Evolutionary conservation across 176 grass and related monocot genomes (phyloP).

Genomic region (Elaeis guineensis): DNA sequence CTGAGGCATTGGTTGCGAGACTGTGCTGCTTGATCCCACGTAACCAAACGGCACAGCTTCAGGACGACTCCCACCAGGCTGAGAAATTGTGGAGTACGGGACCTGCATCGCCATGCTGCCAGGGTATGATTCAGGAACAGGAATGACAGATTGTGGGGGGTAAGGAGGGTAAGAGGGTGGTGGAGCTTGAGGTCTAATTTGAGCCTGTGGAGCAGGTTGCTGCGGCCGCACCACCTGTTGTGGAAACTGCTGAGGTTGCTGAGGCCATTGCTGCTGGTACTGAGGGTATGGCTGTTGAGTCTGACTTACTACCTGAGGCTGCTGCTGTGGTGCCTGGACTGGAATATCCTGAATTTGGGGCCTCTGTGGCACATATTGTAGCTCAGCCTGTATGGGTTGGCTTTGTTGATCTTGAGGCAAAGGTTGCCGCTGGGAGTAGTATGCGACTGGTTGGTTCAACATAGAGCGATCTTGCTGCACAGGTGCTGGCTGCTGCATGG

Average conservation of each 20-base stretch:
- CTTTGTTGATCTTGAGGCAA: conserved; percentile 28
- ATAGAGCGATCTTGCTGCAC: conserved; percentile 36
- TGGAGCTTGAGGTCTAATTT: conserved; percentile 46
- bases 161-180: conserved; percentile 54
- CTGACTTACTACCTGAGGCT: conserved; percentile 7
- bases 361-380: conserved; percentile 32
- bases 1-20: conserved; percentile 31
- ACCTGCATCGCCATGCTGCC: conserved; percentile 47
- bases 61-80: conserved; percentile 40
- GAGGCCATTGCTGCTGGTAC: conserved; percentile 20
- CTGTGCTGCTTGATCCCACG: conserved; percentile 36
- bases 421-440: conserved; percentile 33
- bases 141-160: conserved; percentile 45
- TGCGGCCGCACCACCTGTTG: conserved; percentile 6
- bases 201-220: conserved; percentile 24
- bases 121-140: conserved; percentile 34
- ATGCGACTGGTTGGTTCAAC: conserved; percentile 31
- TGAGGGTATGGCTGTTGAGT: conserved; percentile 33
- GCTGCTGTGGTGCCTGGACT: conserved; percentile 7
- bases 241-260: conserved; percentile 16
- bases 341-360: conserved; percentile 25
- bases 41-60: conserved; percentile 50
- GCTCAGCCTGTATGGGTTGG: conserved; percentile 30
- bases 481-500: conserved; percentile 41
- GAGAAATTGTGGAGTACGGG: conserved; percentile 49